Base-by-base conservation (phyloP, 1,139 yeast species). In the Yamadazyma diospyri region DNA sequence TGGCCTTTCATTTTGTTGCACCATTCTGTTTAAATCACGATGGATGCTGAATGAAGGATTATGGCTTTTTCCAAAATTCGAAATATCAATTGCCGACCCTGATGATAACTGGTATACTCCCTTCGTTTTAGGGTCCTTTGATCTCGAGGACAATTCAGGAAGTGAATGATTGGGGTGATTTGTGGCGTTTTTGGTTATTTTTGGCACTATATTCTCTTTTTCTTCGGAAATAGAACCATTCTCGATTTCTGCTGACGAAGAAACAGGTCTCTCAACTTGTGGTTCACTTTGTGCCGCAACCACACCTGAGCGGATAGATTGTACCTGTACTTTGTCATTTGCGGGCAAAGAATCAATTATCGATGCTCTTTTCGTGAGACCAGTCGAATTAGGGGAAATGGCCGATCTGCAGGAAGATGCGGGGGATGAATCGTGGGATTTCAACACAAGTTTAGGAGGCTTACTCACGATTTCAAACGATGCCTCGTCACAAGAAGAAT, bases 11-110 rank as follows among this genome's bases (percentile, higher is more conserved):
- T 31, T 31, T 28, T 11, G 34, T 32, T 27, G 37, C 25, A 29
- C 18, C 32, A 36, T 26, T 32, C 36, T 39, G 30, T 35, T 37
- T 12, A 45, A 39, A 1, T 42, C 45, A 23, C 37, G 37, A 24
- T 42, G 49, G 25, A 45, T 36, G 32, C 42, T 41, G 38, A 64
- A 68, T 0, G 69, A 56, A n/a, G 75, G 75, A 35, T 58, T 57
- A 43, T 66, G 50, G 33, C 42, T 50, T 35, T 58, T 57, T n/a
- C 75, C 75, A 46, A 69, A 69, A 38, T 64, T 64, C 13, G 58
- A 43, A 28, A 69, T 55, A 47, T 68, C 71, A 33, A 69, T 48
- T 6, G 61, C 64, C 15, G 73, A 67, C 2, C 71, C 70, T 28
- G 60, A 46, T n/a, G 35, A 19, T 18, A 29, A 30, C 27, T 32